Percentiles rank a stretch among this genome's conserved stretches.
Evolutionary conservation across 805 yeast genomes (phyloP).

Genomic region (Ogataea paradorogensis): DNA sequence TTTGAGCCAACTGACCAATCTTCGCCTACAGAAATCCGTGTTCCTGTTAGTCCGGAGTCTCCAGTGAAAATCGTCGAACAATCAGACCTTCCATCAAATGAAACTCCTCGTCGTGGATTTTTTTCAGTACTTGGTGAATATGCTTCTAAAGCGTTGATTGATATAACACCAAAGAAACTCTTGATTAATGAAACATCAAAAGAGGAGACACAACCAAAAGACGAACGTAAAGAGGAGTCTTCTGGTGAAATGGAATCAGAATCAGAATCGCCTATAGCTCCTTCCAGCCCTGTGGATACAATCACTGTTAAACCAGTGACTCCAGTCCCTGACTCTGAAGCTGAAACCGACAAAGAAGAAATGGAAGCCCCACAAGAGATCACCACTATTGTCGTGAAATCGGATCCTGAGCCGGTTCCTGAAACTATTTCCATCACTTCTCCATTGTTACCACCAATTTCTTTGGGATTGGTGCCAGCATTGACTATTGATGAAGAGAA

Average conservation of each 20-base stretch:
- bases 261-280: neutral
- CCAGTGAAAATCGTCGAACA: no score
- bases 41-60: no score
- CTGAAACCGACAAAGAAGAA: neutral
- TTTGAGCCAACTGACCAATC: no score
- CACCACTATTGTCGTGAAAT: neutral
- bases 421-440: neutral
- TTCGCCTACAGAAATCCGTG: no score
- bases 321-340: conserved; percentile 4
- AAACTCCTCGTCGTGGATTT: conserved; percentile 1
- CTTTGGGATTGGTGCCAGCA: conserved; percentile 2
- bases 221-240: neutral
- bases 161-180: conserved; percentile 1
- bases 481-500: conserved; percentile 5
- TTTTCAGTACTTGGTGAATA: neutral
- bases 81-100: neutral
- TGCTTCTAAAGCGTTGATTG: conserved; percentile 1
- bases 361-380: neutral
- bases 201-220: no score
- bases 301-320: conserved; percentile 3
- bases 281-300: neutral
- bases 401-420: neutral
- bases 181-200: neutral
- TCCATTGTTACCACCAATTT: neutral
- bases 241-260: neutral